phyloP scores from a whole-genome alignment of 768 basidiomycete genomes.

The Galerina sulciceps region DNA sequence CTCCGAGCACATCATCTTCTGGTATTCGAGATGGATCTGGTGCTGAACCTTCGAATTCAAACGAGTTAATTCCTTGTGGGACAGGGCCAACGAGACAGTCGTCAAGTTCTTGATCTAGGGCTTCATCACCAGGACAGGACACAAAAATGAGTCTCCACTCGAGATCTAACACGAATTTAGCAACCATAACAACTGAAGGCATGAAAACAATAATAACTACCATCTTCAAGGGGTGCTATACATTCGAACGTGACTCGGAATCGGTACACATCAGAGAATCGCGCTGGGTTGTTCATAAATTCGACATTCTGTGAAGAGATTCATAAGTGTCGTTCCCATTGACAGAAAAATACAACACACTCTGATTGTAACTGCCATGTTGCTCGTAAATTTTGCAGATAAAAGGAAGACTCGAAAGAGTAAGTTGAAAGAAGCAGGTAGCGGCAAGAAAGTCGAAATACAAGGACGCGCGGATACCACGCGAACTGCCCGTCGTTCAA shows the following conservation, averaged over 20 bases:
- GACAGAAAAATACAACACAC: slow-evolving; percentile 38
- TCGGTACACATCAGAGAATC: slow-evolving; percentile 88
- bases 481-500: too few relatives aligned
- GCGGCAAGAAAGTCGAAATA: slow-evolving; percentile 5
- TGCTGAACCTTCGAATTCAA: slow-evolving; percentile 90
- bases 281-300: slow-evolving; percentile 92
- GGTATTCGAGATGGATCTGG: slow-evolving; percentile 88
- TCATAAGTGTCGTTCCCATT: background rate
- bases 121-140: slow-evolving; percentile 88
- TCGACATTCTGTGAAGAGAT: slow-evolving; percentile 66
- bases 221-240: slow-evolving; percentile 88
- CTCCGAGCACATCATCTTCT: slow-evolving; percentile 88
- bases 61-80: slow-evolving; percentile 95
- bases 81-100: slow-evolving; percentile 98
- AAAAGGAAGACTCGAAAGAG: slow-evolving; percentile 9
- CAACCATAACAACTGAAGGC: background rate
- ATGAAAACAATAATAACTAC: slow-evolving; percentile 44
- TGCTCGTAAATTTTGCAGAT: slow-evolving; percentile 1
- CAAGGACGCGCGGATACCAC: too few relatives aligned
- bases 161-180: slow-evolving; percentile 61
- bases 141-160: slow-evolving; percentile 99
- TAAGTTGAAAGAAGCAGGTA: slow-evolving; percentile 12
- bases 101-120: slow-evolving; percentile 96
- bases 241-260: slow-evolving; percentile 98
- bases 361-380: slow-evolving; percentile 74